Evolutionary conservation across 495 filamentous ascomycete genomes (phyloP).

Genomic region (Talaromyces trachyspermus): DNA sequence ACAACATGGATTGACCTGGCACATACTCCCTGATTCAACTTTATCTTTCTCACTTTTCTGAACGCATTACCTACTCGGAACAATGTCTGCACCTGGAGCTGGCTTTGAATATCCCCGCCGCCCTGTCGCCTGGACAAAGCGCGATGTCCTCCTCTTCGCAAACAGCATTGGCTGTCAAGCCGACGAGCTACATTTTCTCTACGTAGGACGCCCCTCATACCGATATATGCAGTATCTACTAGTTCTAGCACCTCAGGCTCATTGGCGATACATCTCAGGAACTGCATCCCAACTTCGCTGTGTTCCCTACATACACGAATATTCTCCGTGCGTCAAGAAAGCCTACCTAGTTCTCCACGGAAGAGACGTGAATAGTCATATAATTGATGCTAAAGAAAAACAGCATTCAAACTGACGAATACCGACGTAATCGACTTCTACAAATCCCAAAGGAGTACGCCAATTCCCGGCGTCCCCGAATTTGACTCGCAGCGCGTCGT

Average conservation of each 20-base stretch:
- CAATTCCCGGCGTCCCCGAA: constrained; percentile 69
- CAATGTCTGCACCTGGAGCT: constrained; percentile 55
- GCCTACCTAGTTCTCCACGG: not conserved
- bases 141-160: constrained; percentile 79
- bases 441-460: constrained; percentile 44
- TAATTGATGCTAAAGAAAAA: not conserved
- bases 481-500: constrained; percentile 70
- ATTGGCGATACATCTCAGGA: no score
- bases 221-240: no score
- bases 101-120: constrained; percentile 69
- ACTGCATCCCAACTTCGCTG: constrained; percentile 71
- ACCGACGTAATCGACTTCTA: constrained; percentile 86
- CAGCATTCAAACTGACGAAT: constrained; percentile 72
- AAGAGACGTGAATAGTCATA: not conserved
- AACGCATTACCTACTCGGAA: not conserved
- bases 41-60: not conserved
- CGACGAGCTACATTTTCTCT: constrained; percentile 89
- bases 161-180: constrained; percentile 75
- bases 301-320: constrained; percentile 82
- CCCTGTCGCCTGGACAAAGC: constrained; percentile 76
- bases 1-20: no score
- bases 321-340: constrained; percentile 57
- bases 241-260: no score
- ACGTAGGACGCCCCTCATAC: constrained; percentile 41
- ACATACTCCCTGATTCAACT: not conserved